Evolutionary conservation across 2,329 filamentous ascomycete genomes (phyloP).

Genomic region (Trichophyton simii): DNA sequence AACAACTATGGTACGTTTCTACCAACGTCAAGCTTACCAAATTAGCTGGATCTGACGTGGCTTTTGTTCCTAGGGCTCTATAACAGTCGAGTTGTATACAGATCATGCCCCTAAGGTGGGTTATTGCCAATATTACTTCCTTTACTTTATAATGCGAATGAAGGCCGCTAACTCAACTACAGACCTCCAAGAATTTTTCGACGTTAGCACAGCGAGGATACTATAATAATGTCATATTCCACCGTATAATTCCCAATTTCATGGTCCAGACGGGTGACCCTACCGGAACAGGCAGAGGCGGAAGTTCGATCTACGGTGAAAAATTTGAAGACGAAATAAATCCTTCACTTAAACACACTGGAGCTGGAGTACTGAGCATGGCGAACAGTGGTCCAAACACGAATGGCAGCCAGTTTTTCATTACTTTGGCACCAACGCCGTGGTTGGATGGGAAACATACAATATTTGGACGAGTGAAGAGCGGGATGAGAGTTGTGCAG

Average conservation of each 20-base stretch:
- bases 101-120: constrained; percentile 47
- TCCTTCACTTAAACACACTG: constrained; percentile 69
- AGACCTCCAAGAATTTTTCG: constrained; percentile 77
- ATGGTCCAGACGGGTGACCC: constrained; percentile 95
- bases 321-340: constrained; percentile 90
- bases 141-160: neutral
- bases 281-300: constrained; percentile 83
- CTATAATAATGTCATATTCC: constrained; percentile 77
- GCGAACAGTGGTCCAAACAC: constrained; percentile 88
- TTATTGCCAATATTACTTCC: neutral
- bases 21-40: constrained; percentile 1
- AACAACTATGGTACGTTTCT: constrained; percentile 59
- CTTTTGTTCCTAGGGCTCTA: constrained; percentile 51
- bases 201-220: constrained; percentile 71
- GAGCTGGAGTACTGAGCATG: constrained; percentile 90
- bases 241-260: constrained; percentile 90
- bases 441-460: constrained; percentile 97
- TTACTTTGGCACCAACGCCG: constrained; percentile 84
- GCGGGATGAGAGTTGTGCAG: constrained; percentile 69
- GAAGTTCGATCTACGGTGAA: constrained; percentile 78
- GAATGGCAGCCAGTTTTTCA: constrained; percentile 91
- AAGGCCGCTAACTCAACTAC: neutral
- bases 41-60: neutral
- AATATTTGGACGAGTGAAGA: constrained; percentile 84
- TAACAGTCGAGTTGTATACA: constrained; percentile 82